Percentiles rank a stretch among this genome's conserved stretches.
phyloP scores from a whole-genome alignment of 225 moss, liverwort and hornwort genomes.

The Polytrichum formosum region DNA sequence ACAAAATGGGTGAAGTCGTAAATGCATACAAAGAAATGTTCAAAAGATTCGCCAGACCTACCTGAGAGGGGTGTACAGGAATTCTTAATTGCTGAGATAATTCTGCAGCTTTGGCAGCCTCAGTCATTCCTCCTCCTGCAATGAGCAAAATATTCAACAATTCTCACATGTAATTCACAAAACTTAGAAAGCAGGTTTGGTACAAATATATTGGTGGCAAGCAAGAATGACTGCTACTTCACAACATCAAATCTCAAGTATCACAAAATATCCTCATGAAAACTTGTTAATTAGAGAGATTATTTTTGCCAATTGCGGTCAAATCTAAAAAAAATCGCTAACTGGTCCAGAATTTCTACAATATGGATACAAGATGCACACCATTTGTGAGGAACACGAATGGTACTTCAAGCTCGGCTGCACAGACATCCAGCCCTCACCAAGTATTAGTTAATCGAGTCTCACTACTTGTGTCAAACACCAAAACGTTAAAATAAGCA shows the following conservation, averaged over 20 bases:
- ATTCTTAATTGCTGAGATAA: conserved; percentile 59
- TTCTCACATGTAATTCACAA: no score
- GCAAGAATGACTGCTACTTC: background rate
- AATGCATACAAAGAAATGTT: no score
- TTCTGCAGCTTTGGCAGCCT: conserved; percentile 59
- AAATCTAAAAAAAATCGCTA: no score
- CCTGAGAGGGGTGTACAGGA: conserved; percentile 71
- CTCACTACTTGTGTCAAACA: background rate
- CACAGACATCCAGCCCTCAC: conserved; percentile 12
- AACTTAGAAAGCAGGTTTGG: no score
- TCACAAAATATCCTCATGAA: background rate
- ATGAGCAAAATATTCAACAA: background rate
- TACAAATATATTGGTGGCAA: no score
- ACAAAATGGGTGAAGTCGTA: background rate
- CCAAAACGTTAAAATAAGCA: no score
- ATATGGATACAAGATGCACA: conserved; percentile 20
- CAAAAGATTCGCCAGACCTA: conserved; percentile 9
- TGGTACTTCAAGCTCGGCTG: conserved; percentile 71
- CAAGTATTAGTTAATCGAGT: conserved; percentile 16
- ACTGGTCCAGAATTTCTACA: background rate
- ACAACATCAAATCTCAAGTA: background rate
- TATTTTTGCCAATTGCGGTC: no score
- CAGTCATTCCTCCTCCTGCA: conserved; percentile 75
- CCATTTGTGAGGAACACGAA: conserved; percentile 85
- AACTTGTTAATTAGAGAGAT: background rate